Conservation (phyloP, 495 filamentous ascomycete species). For the Penicillium robsamsonii region DNA sequence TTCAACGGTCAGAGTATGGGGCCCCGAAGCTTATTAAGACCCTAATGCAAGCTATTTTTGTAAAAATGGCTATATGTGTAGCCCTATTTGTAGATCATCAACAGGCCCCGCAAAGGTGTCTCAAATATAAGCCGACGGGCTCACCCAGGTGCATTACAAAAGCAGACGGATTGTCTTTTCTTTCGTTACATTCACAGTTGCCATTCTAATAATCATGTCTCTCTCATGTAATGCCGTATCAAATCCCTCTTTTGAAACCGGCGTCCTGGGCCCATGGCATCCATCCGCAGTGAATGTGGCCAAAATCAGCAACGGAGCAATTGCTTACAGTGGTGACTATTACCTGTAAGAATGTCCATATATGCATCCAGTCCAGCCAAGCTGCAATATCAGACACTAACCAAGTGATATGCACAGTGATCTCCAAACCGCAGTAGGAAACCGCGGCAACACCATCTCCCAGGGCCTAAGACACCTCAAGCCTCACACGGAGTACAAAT, state of each 20-base stretch:
- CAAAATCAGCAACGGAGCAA: slow-evolving; percentile 20
- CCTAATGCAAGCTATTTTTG: not conserved
- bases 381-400: not conserved
- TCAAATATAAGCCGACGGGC: not conserved
- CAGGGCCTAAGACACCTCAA: slow-evolving; percentile 18
- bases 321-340: slow-evolving; percentile 23
- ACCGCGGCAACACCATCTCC: slow-evolving; percentile 24
- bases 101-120: slow-evolving; percentile 1
- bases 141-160: no score
- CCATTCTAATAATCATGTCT: slow-evolving; percentile 11
- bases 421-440: slow-evolving; percentile 24
- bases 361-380: not conserved
- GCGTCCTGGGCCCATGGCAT: slow-evolving; percentile 23
- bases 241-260: slow-evolving; percentile 31
- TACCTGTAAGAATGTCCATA: slow-evolving; percentile 20
- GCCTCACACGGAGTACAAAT: slow-evolving; percentile 15
- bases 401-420: slow-evolving; percentile 7
- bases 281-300: slow-evolving; percentile 23
- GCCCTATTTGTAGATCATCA: not conserved
- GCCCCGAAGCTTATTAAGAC: not conserved
- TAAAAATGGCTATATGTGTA: not conserved
- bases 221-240: slow-evolving; percentile 27
- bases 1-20: not conserved
- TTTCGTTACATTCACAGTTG: not conserved
- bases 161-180: not conserved